Evolutionary conservation across 495 filamentous ascomycete species (phyloP), one percentile per base, ranked within the genome.

Genomic region (Trypethelium eluteriae): DNA sequence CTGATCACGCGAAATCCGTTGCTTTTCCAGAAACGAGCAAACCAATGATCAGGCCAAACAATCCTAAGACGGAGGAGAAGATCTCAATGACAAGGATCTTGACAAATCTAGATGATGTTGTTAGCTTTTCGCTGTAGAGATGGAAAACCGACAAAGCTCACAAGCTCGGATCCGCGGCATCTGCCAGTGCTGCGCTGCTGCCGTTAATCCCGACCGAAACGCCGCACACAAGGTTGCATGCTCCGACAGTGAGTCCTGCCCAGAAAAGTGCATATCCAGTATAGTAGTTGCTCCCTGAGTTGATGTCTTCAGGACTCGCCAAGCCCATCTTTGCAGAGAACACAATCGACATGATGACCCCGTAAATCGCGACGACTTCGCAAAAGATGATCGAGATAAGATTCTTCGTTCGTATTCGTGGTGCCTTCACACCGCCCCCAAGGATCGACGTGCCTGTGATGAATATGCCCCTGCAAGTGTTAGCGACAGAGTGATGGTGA

Each of bases 381-480:
- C 95, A 99, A 84, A 99, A 99, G 81, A 99, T 97, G 81, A 99
- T 98, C 71, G 95, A 98, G 75, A 99, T 96, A 67, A 99, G 77
- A 80, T 98, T 99, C 86, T 99, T 99, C 64, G 95, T 99, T 71
- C 93, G 89, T 76, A 99, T 98, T 70, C 94, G 86, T 25, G 94
- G 95, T 38, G 95, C 94, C 72, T 88, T 89, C 75, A 99, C 95
- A 79, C 95, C 95, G 68, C 89, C 95, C 67, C 95, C 95, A 69
- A 99, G 83, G 75, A 99, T 99, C 62, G 93, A 96, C n/a, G 93
- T 96, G 72, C 95, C 95, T 11, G 94, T 97, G 64, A 97, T 91
- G 81, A 99, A 93, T 78, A 99, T 99, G 74, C 95, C 95, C 94
- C 93, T 98, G 68, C 38, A 64, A 66, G 18, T 18, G 65, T 62